Percentiles rank a stretch among this genome's conserved stretches.
Evolutionary conservation across 768 basidiomycete genomes (phyloP).

Genomic region (Phaffia tasmanica): DNA sequence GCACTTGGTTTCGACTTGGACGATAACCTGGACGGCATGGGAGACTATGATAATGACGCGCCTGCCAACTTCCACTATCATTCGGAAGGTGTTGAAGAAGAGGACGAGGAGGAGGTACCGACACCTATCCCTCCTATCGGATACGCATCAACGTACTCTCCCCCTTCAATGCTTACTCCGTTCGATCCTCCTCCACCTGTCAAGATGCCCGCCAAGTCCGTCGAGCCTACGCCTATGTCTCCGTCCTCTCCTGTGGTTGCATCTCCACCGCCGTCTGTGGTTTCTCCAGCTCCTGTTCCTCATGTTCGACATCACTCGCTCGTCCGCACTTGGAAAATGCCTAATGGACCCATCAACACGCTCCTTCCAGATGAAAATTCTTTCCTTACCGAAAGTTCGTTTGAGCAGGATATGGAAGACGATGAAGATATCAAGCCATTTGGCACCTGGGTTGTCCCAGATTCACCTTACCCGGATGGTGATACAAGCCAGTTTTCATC

Average conservation of each 20-base stretch:
- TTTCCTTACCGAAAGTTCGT: background rate
- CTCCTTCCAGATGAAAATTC: conserved; percentile 7
- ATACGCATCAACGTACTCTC: background rate
- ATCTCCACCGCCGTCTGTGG: background rate
- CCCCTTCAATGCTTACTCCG: conserved; percentile 1
- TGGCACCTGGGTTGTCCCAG: conserved; percentile 23
- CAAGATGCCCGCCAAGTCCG: background rate
- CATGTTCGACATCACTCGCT: conserved; percentile 10
- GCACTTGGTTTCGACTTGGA: conserved; percentile 19
- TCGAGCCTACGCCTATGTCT: conserved; percentile 10
- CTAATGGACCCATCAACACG: conserved; percentile 11
- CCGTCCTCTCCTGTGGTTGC: background rate
- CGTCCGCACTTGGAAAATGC: conserved; percentile 16
- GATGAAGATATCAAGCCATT: conserved; percentile 25
- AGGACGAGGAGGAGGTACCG: conserved; percentile 8
- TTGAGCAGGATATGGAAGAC: conserved; percentile 1
- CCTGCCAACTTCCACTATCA: conserved; percentile 7
- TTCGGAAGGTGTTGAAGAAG: conserved; percentile 11
- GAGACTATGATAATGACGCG: conserved; percentile 5
- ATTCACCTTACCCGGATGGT: conserved; percentile 5
- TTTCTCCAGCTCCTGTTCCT: background rate
- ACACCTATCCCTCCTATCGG: conserved; percentile 10
- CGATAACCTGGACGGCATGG: conserved; percentile 9
- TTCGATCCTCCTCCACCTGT: background rate
- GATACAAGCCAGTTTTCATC: conserved; percentile 4